Evolutionary conservation across 2,329 filamentous ascomycete genomes (phyloP).

Genomic region (Clarireedia hainanense): DNA sequence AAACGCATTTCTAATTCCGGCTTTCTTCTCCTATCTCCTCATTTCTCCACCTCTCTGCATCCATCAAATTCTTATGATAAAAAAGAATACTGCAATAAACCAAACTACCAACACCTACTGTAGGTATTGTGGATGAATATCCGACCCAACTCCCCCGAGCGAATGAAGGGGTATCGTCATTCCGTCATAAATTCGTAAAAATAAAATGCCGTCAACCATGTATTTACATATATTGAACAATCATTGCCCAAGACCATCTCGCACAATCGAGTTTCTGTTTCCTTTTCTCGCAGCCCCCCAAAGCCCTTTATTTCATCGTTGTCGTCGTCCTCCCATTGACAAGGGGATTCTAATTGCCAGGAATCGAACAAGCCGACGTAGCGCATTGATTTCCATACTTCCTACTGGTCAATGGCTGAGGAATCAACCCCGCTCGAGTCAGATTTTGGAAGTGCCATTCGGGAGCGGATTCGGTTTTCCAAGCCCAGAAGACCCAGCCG

Average conservation of each 20-base stretch:
- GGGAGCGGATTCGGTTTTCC: constrained; percentile 35
- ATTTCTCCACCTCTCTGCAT: too few species aligned
- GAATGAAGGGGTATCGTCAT: constrained; percentile 10
- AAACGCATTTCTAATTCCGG: too few species aligned
- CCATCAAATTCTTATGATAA: too few species aligned
- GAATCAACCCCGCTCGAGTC: constrained; percentile 33
- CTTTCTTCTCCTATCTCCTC: too few species aligned
- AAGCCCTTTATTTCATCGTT: too few species aligned
- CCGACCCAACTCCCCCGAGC: constrained; percentile 1
- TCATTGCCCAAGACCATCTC: background rate
- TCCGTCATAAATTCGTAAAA: constrained; percentile 3
- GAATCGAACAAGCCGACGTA: constrained; percentile 22
- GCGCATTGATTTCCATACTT: constrained; percentile 24
- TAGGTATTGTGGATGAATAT: background rate
- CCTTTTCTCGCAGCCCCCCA: too few species aligned
- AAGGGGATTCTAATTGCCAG: constrained; percentile 16
- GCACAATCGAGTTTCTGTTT: too few species aligned
- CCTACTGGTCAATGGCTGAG: constrained; percentile 30
- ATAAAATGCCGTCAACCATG: background rate
- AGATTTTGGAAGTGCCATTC: constrained; percentile 36
- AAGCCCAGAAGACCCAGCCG: constrained; percentile 37
- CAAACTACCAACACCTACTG: too few species aligned
- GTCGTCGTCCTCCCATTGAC: background rate
- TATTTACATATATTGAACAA: background rate
- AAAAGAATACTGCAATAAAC: too few species aligned